Conservation (phyloP, 2,329 filamentous ascomycete species). For the Harringtonia aguacate region DNA sequence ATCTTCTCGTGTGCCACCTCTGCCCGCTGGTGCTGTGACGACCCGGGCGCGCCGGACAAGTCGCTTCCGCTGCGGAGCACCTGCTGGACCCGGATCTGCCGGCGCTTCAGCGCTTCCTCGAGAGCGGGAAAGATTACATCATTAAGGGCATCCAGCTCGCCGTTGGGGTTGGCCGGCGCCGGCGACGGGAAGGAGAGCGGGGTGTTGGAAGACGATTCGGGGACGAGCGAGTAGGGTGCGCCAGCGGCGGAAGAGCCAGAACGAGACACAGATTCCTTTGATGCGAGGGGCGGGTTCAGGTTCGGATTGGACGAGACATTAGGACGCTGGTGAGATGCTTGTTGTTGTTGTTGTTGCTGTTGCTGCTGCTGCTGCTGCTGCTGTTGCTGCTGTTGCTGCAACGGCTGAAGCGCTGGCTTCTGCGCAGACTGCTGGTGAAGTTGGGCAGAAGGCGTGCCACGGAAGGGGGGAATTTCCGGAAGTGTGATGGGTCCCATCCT, state of each 20-base stretch:
- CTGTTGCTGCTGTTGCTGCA: slow-evolving; percentile 12
- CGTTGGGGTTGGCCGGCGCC: slow-evolving; percentile 46
- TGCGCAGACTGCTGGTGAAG: slow-evolving; percentile 13
- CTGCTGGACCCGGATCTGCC: slow-evolving; percentile 51
- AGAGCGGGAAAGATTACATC: slow-evolving; percentile 90
- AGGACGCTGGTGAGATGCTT: background rate
- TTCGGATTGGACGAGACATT: slow-evolving; percentile 1
- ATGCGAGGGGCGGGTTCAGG: slow-evolving; percentile 9
- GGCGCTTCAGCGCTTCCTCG: slow-evolving; percentile 78
- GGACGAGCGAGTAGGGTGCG: slow-evolving; percentile 4
- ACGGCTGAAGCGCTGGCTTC: slow-evolving; percentile 13
- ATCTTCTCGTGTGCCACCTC: slow-evolving; percentile 73
- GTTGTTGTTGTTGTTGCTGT: background rate
- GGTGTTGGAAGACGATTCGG: slow-evolving; percentile 8
- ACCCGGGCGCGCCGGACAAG: background rate
- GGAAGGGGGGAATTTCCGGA: slow-evolving; percentile 45
- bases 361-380: slow-evolving; percentile 5
- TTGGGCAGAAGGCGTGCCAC: slow-evolving; percentile 20
- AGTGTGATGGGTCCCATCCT: slow-evolving; percentile 31
- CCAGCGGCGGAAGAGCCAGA: background rate
- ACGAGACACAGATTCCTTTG: slow-evolving; percentile 9
- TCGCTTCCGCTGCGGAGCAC: slow-evolving; percentile 20
- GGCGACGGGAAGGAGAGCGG: slow-evolving; percentile 43
- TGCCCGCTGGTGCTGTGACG: slow-evolving; percentile 47
- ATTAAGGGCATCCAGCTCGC: slow-evolving; percentile 74